Percentiles rank a stretch among this genome's conserved stretches.
Conservation (phyloP, 768 basidiomycete species). For the Leccinellum luteum region DNA sequence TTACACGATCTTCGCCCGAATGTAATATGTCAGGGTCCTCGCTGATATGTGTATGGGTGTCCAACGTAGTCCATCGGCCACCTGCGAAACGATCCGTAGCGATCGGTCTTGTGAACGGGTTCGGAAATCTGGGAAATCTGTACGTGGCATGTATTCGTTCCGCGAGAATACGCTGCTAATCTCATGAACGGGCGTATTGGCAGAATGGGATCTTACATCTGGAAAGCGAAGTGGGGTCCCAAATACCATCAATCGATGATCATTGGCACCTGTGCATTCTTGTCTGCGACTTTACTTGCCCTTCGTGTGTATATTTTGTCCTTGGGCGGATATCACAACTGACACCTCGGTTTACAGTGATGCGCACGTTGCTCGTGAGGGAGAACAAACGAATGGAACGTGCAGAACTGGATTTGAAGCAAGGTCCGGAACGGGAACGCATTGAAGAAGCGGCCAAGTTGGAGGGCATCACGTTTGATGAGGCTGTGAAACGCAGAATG, state of each 20-base stretch:
- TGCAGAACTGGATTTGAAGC: not conserved
- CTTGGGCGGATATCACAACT: not conserved
- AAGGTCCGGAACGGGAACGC: not conserved
- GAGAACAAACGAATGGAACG: not conserved
- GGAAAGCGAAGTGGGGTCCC: not conserved
- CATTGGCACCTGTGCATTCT: not conserved
- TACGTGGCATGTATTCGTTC: not conserved
- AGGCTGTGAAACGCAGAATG: not conserved
- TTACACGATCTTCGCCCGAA: not conserved
- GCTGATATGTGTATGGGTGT: not conserved
- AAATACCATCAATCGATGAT: not conserved
- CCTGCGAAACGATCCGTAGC: not conserved
- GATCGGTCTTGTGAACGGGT: not conserved
- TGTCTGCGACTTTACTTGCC: not conserved
- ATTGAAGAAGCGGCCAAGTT: not conserved
- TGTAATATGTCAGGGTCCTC: not conserved
- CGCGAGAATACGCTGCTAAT: not conserved
- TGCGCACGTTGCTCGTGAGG: not conserved
- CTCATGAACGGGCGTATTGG: not conserved
- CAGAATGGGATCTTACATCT: not conserved
- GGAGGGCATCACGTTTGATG: not conserved
- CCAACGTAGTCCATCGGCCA: not conserved
- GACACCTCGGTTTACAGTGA: not conserved
- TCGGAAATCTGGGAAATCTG: not conserved
- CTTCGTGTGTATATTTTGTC: not conserved